phyloP scores from a whole-genome alignment of 2,329 filamentous ascomycete species.

The Metarhizium brunneum region DNA sequence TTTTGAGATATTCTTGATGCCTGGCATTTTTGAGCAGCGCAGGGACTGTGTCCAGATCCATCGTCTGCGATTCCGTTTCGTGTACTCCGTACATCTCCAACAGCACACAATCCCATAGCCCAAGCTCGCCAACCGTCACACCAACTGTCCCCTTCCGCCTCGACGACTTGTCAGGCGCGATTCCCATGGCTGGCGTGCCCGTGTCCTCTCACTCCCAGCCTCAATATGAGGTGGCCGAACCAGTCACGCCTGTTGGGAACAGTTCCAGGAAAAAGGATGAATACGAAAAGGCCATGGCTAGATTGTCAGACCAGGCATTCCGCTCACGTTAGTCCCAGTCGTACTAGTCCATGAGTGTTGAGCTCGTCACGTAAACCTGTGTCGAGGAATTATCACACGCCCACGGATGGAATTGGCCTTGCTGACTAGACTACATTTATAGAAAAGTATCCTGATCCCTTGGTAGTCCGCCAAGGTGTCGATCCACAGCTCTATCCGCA shows the following conservation, averaged over 20 bases:
- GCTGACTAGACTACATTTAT: neutral
- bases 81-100: too few relatives aligned
- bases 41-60: too few relatives aligned
- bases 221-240: conserved; percentile 13
- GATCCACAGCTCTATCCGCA: conserved; percentile 25
- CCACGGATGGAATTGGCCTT: neutral
- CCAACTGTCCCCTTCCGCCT: neutral
- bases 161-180: neutral
- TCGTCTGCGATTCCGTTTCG: too few relatives aligned
- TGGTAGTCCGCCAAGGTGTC: conserved; percentile 26
- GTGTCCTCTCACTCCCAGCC: conserved; percentile 12
- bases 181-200: conserved; percentile 12
- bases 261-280: conserved; percentile 24
- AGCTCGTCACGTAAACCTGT: neutral
- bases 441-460: conserved; percentile 37
- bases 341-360: neutral
- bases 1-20: too few relatives aligned
- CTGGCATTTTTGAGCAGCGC: too few relatives aligned
- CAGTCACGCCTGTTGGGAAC: conserved; percentile 6
- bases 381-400: neutral
- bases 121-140: neutral
- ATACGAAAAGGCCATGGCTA: conserved; percentile 26
- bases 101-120: too few relatives aligned
- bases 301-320: conserved; percentile 36
- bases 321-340: conserved; percentile 30